Evolutionary conservation across 2,329 filamentous ascomycete genomes (phyloP).

Genomic region (Zalaria obscura): DNA sequence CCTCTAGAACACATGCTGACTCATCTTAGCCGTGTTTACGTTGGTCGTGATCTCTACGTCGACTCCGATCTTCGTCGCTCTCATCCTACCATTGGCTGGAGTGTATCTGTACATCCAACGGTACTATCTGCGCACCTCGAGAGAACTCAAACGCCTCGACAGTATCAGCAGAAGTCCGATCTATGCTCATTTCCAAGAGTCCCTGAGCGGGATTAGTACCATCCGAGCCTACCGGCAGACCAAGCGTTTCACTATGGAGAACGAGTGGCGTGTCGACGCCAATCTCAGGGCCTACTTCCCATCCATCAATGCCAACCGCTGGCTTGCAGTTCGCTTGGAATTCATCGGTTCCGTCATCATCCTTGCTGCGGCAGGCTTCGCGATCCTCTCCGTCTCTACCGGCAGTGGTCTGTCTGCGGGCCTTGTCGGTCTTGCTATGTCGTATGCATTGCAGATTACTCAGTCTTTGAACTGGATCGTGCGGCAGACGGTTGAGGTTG

Average conservation of each 20-base stretch:
- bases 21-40: constrained; percentile 50
- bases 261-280: constrained; percentile 92
- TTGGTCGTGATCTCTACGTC: constrained; percentile 70
- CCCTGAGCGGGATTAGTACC: constrained; percentile 81
- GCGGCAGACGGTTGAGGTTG: constrained; percentile 95
- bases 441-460: constrained; percentile 92
- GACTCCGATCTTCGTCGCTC: constrained; percentile 63
- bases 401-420: constrained; percentile 53
- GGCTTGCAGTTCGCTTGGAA: constrained; percentile 88
- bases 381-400: constrained; percentile 64
- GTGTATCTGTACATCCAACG: constrained; percentile 89
- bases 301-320: constrained; percentile 78
- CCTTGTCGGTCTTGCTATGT: constrained; percentile 85
- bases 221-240: constrained; percentile 92
- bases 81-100: constrained; percentile 68
- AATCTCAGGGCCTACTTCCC: constrained; percentile 93
- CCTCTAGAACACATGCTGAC: constrained; percentile 1
- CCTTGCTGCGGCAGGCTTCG: constrained; percentile 66
- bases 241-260: constrained; percentile 75
- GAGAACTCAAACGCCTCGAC: constrained; percentile 90
- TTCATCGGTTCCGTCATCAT: constrained; percentile 95
- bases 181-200: constrained; percentile 97
- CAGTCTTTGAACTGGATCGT: constrained; percentile 98
- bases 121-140: constrained; percentile 91
- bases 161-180: constrained; percentile 93